Evolutionary conservation across 192 early-diverging fungal genomes (phyloP).

Genomic region (Coemansia sp.): DNA sequence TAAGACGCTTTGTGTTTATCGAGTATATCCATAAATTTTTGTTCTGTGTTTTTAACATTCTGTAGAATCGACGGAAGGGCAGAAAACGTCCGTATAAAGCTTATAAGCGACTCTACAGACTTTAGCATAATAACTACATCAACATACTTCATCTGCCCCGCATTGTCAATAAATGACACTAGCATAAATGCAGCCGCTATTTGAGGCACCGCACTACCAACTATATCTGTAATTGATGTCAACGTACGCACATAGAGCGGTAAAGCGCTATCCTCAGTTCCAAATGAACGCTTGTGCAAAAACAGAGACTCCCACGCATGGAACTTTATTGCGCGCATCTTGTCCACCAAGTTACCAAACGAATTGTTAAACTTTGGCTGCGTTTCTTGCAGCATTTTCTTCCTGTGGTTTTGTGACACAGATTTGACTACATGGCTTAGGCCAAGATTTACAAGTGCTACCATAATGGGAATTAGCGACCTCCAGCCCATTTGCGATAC

Average conservation of each 20-base stretch:
- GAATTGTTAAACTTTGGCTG: background rate
- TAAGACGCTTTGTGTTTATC: background rate
- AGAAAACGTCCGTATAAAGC: slow-evolving; percentile 7
- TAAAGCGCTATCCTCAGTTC: background rate
- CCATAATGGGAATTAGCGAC: slow-evolving; percentile 14
- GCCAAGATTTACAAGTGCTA: slow-evolving; percentile 1
- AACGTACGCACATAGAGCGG: slow-evolving; percentile 3
- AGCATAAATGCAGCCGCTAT: slow-evolving; percentile 57
- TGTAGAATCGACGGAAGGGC: background rate
- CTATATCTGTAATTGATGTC: slow-evolving; percentile 1
- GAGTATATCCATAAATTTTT: slow-evolving; percentile 1
- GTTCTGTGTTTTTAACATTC: slow-evolving; percentile 2
- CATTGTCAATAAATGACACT: slow-evolving; percentile 45
- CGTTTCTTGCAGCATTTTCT: background rate
- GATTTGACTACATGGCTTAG: background rate
- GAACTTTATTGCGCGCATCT: slow-evolving; percentile 63
- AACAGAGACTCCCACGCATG: slow-evolving; percentile 58
- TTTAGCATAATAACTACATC: slow-evolving; percentile 17
- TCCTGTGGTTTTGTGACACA: background rate
- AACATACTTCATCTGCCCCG: slow-evolving; percentile 16
- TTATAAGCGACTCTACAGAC: slow-evolving; percentile 9
- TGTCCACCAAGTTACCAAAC: background rate
- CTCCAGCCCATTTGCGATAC: slow-evolving; percentile 14
- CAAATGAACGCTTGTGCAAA: slow-evolving; percentile 14
- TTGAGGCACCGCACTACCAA: slow-evolving; percentile 35